These are phyloP conservation scores for Ramalina intermedia DNA, from an alignment of 495 filamentous ascomycete genomes.

Conservation along the genomic window DNA sequence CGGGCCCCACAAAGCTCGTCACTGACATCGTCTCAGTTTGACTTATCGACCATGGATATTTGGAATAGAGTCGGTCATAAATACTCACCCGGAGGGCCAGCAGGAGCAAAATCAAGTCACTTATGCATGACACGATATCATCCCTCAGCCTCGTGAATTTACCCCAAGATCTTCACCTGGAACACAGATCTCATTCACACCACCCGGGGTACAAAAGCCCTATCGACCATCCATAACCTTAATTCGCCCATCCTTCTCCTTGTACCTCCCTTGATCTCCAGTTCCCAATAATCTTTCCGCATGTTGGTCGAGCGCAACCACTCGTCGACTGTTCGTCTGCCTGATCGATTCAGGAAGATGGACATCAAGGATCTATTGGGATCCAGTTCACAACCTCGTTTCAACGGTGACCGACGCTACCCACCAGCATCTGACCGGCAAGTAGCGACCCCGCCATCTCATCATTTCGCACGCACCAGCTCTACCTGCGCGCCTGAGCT, in stretches of 20 bases:
- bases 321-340: neutral
- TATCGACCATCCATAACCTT: neutral
- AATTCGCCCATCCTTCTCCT: neutral
- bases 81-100: no score
- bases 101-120: no score
- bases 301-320: neutral
- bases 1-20: no score
- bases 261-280: neutral
- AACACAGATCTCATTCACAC: no score
- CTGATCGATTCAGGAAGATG: slow-evolving; percentile 1
- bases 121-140: no score
- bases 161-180: no score
- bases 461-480: neutral
- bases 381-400: neutral
- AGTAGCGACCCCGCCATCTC: neutral
- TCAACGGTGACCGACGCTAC: neutral
- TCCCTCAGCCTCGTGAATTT: no score
- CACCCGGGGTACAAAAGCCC: no score
- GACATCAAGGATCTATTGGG: slow-evolving; percentile 4
- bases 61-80: no score
- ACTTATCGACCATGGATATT: no score
- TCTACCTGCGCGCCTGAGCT: neutral
- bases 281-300: neutral
- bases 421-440: neutral
- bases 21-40: no score